Evolutionary conservation across 1,284 basidiomycete genomes (phyloP).

Genomic region (Pholiota adiposa): DNA sequence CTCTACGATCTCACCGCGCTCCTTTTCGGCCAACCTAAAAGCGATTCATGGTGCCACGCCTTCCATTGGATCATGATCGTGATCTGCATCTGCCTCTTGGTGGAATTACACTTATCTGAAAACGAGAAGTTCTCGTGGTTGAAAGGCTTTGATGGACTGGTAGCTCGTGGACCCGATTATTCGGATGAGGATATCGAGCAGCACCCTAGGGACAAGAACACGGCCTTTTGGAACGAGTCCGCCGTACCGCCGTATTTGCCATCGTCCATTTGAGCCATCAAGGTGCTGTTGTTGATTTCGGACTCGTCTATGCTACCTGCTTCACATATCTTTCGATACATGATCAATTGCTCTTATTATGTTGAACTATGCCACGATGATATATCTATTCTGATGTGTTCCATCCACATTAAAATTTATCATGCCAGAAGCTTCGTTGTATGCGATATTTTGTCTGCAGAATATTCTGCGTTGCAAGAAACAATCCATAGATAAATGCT

Average conservation of each 20-base stretch:
- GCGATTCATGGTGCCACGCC: constrained; percentile 24
- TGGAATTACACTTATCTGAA: constrained; percentile 17
- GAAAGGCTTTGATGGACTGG: constrained; percentile 12
- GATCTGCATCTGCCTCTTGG: constrained; percentile 15
- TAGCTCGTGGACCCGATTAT: neutral
- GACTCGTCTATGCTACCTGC: neutral
- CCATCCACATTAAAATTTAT: neutral
- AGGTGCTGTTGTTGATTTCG: neutral
- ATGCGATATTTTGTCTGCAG: no score
- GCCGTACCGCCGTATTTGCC: neutral
- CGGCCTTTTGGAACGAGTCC: neutral
- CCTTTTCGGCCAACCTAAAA: constrained; percentile 24
- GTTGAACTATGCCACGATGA: neutral
- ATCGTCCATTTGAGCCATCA: neutral
- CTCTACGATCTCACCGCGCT: constrained; percentile 34
- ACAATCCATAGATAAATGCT: no score
- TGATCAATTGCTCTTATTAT: neutral
- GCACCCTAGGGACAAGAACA: neutral
- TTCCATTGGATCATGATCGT: constrained; percentile 24
- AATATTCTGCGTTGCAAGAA: no score
- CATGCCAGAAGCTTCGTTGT: no score
- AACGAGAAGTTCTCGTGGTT: constrained; percentile 15
- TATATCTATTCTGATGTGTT: neutral
- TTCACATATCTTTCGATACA: neutral
- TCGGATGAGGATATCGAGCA: constrained; percentile 11